These are phyloP conservation scores for Aureobasidium sp. DNA, from an alignment of 2,329 filamentous ascomycete genomes.

Conservation along the genomic window DNA sequence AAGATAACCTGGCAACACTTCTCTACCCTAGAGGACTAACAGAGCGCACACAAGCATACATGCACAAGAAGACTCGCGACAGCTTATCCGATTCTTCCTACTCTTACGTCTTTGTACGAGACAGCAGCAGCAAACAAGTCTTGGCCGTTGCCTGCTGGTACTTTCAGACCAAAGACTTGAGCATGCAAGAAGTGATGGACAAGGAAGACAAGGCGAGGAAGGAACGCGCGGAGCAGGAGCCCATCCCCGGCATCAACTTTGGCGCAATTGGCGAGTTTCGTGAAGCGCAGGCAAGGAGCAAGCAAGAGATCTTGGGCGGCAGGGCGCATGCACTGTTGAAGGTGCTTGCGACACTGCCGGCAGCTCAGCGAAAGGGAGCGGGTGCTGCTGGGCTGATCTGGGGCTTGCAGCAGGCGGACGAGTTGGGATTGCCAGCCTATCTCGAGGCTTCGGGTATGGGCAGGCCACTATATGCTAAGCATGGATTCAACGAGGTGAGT, in stretches of 20 bases:
- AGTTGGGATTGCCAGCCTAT: slow-evolving; percentile 26
- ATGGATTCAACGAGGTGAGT: slow-evolving; percentile 21
- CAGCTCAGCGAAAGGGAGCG: slow-evolving; percentile 29
- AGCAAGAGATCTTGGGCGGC: slow-evolving; percentile 12
- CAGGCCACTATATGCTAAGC: slow-evolving; percentile 29
- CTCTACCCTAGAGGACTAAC: slow-evolving; percentile 14
- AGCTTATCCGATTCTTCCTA: background rate
- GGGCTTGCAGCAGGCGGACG: slow-evolving; percentile 29
- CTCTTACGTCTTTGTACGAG: slow-evolving; percentile 12
- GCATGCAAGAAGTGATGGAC: slow-evolving; percentile 6
- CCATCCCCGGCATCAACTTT: slow-evolving; percentile 13
- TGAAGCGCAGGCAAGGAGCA: background rate
- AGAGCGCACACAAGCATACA: slow-evolving; percentile 2
- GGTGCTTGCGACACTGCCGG: slow-evolving; percentile 25
- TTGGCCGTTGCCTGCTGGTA: slow-evolving; percentile 14
- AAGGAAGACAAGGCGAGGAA: slow-evolving; percentile 10
- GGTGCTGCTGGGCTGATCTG: slow-evolving; percentile 26
- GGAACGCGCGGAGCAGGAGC: slow-evolving; percentile 2
- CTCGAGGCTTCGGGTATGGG: slow-evolving; percentile 27
- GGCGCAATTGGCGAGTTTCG: slow-evolving; percentile 13
- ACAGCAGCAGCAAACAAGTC: slow-evolving; percentile 10
- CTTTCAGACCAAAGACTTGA: background rate
- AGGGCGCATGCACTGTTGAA: slow-evolving; percentile 14
- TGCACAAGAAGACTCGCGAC: background rate
- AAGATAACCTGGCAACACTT: slow-evolving; percentile 12